These are phyloP conservation scores for Botrytis aclada DNA, from an alignment of 2,329 filamentous ascomycete genomes.

Conservation along the genomic window DNA sequence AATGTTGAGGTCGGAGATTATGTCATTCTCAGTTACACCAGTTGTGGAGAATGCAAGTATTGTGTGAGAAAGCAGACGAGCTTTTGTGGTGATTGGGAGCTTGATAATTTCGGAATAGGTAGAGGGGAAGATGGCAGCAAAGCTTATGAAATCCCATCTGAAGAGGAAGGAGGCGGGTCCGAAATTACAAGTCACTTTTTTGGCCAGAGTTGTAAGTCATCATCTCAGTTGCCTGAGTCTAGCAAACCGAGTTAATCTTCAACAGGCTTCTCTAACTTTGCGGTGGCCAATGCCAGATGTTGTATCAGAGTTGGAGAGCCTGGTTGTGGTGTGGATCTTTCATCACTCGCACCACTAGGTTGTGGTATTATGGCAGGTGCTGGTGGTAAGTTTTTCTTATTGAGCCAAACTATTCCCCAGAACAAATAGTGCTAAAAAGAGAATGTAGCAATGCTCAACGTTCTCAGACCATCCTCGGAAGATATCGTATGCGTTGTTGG, in stretches of 20 bases:
- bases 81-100: conserved; percentile 33
- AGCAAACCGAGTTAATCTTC: neutral
- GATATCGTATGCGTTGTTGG: conserved; percentile 41
- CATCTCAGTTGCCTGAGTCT: neutral
- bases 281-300: conserved; percentile 31
- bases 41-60: conserved; percentile 37
- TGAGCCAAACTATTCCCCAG: too few relatives aligned
- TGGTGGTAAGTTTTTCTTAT: conserved; percentile 30
- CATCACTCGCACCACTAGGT: conserved; percentile 41
- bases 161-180: conserved; percentile 16
- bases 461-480: conserved; percentile 33
- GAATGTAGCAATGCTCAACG: conserved; percentile 38
- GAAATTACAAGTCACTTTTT: conserved; percentile 37
- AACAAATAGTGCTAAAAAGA: neutral
- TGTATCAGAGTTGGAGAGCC: conserved; percentile 32
- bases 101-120: conserved; percentile 31
- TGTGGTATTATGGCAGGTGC: conserved; percentile 46
- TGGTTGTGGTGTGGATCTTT: conserved; percentile 30
- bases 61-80: conserved; percentile 35
- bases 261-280: conserved; percentile 32
- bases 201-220: conserved; percentile 32
- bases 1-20: conserved; percentile 25
- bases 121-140: conserved; percentile 26
- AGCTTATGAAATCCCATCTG: conserved; percentile 17
- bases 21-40: conserved; percentile 40